phyloP scores from a whole-genome alignment of 2,329 filamentous ascomycete genomes.

The Cercospora sesami region DNA sequence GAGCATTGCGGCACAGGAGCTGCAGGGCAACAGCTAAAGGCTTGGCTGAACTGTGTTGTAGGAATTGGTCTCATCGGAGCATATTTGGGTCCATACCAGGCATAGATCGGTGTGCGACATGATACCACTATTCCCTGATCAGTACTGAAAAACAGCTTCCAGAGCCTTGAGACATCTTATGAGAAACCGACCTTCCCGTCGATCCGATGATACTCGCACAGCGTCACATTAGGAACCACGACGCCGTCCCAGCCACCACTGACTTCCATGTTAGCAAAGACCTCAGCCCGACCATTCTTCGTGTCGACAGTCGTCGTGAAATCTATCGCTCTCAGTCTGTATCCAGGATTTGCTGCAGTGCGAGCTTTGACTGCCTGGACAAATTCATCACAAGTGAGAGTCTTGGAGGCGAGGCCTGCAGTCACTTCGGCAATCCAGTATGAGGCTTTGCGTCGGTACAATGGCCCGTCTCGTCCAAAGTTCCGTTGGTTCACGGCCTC shows the following conservation, averaged over 20 bases:
- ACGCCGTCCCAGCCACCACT: slow-evolving; percentile 15
- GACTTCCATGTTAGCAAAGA: slow-evolving; percentile 21
- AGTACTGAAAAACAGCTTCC: background rate
- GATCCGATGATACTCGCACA: slow-evolving; percentile 19
- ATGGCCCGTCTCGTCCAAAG: slow-evolving; percentile 6
- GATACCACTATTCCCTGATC: slow-evolving; percentile 14
- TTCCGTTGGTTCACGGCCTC: slow-evolving; percentile 19
- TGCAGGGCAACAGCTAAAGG: background rate
- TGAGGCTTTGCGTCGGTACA: slow-evolving; percentile 18
- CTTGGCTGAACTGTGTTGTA: background rate
- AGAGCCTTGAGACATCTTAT: background rate
- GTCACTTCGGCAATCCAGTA: slow-evolving; percentile 20
- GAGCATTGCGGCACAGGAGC: background rate
- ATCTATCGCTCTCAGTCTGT: slow-evolving; percentile 14
- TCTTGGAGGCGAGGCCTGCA: slow-evolving; percentile 5
- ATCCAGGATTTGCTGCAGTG: slow-evolving; percentile 8
- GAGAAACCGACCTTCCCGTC: slow-evolving; percentile 9
- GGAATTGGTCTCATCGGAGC: background rate
- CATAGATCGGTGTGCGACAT: slow-evolving; percentile 19
- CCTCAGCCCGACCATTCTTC: slow-evolving; percentile 13
- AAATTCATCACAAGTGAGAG: slow-evolving; percentile 14
- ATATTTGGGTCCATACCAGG: slow-evolving; percentile 19
- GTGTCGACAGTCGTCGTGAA: slow-evolving; percentile 18
- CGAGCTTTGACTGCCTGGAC: slow-evolving; percentile 12
- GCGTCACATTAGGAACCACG: slow-evolving; percentile 16